These are phyloP conservation scores for Teunomyces pallodes DNA, from an alignment of 805 yeast genomes.

Conservation along the genomic window DNA sequence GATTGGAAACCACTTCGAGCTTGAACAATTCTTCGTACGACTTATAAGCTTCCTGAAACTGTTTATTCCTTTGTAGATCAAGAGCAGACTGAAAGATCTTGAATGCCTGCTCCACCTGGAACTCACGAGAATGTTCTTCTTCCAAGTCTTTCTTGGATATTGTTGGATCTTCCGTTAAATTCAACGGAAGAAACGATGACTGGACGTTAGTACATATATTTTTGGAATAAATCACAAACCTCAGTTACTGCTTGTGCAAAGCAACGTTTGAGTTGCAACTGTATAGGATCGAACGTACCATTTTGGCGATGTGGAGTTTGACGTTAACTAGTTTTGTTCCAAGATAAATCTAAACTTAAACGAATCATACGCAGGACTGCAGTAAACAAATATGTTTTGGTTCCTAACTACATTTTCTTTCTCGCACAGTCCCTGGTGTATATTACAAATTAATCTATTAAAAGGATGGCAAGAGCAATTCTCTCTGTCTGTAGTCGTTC, in stretches of 20 bases:
- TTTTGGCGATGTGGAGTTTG: not conserved
- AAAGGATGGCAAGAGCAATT: not conserved
- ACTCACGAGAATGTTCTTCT: constrained; percentile 87
- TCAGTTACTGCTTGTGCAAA: not conserved
- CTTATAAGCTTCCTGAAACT: constrained; percentile 48
- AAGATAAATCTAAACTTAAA: not conserved
- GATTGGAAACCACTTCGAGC: constrained; percentile 59
- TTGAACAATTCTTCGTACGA: constrained; percentile 63
- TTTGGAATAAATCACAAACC: too few species aligned
- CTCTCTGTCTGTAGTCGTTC: too few species aligned
- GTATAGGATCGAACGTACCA: not conserved
- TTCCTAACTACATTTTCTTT: too few species aligned
- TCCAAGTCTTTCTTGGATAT: constrained; percentile 54
- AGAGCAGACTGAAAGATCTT: constrained; percentile 72
- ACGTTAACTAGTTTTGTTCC: not conserved
- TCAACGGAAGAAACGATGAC: constrained; percentile 79
- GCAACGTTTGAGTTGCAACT: not conserved
- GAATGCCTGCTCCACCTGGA: constrained; percentile 86
- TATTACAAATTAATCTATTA: not conserved
- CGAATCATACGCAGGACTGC: not conserved
- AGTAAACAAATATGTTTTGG: not conserved
- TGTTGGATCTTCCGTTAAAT: constrained; percentile 69
- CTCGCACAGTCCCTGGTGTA: not conserved
- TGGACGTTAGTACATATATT: constrained; percentile 8
- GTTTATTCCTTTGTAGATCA: constrained; percentile 49